Evolutionary conservation across 1,284 basidiomycete genomes (phyloP).

Genomic region (Salmacisia buchloeana): DNA sequence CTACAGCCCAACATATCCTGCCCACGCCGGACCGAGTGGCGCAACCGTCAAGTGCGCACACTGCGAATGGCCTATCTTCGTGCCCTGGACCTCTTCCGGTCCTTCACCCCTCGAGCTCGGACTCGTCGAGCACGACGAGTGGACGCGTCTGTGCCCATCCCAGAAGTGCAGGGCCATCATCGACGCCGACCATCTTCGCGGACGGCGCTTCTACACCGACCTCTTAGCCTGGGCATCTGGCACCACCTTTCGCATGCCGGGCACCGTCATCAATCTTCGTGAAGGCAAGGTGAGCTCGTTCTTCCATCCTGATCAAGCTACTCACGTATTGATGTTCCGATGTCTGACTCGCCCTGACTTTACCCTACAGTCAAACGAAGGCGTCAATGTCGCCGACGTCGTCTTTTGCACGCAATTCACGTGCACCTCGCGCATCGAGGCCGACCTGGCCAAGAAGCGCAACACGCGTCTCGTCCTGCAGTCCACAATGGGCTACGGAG

Average conservation of each 20-base stretch:
- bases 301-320: not conserved
- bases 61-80: conserved; percentile 2
- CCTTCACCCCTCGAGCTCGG: not conserved
- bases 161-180: not conserved
- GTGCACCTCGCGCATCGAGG: not conserved
- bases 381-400: conserved; percentile 1
- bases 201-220: not conserved
- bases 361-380: not conserved
- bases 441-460: not conserved
- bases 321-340: not conserved
- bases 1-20: not conserved
- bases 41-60: not conserved
- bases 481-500: not conserved
- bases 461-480: not conserved
- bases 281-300: not conserved
- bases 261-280: not conserved
- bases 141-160: not conserved
- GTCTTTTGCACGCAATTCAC: not conserved
- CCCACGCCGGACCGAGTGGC: not conserved
- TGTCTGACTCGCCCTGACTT: not conserved
- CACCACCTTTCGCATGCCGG: not conserved
- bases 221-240: not conserved
- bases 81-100: conserved; percentile 3
- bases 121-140: not conserved
- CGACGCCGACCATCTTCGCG: not conserved